Conservation (phyloP, 768 basidiomycete species). For the Plicaturopsis crispa region DNA sequence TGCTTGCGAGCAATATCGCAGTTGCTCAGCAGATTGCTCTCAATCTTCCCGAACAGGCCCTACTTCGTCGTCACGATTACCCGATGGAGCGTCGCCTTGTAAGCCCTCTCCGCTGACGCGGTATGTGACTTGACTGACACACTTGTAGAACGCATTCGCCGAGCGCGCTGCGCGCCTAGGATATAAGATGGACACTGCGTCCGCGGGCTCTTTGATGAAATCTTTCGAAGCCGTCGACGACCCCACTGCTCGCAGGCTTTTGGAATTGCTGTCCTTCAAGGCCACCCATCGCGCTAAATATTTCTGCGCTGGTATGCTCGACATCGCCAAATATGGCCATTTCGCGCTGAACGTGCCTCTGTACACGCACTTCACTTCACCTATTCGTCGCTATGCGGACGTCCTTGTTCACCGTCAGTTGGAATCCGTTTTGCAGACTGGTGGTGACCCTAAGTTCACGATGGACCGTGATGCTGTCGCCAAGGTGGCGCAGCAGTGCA, state of each 20-base stretch:
- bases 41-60: slow-evolving; percentile 92
- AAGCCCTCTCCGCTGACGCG: slow-evolving; percentile 17
- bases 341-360: slow-evolving; percentile 86
- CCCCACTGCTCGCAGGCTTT: slow-evolving; percentile 64
- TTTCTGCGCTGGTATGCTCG: slow-evolving; percentile 98
- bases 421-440: slow-evolving; percentile 76
- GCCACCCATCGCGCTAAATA: slow-evolving; percentile 96
- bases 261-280: slow-evolving; percentile 81
- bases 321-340: slow-evolving; percentile 96
- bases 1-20: slow-evolving; percentile 86
- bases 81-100: slow-evolving; percentile 91
- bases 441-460: slow-evolving; percentile 83
- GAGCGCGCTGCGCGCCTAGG: slow-evolving; percentile 83
- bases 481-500: slow-evolving; percentile 96
- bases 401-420: slow-evolving; percentile 94
- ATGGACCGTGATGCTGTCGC: slow-evolving; percentile 99
- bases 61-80: slow-evolving; percentile 88
- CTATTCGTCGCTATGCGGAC: slow-evolving; percentile 91
- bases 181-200: slow-evolving; percentile 71
- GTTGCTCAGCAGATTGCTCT: slow-evolving; percentile 93
- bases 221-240: slow-evolving; percentile 74
- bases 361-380: slow-evolving; percentile 91
- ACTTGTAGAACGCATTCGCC: slow-evolving; percentile 58
- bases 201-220: slow-evolving; percentile 74
- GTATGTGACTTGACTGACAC: slow-evolving; percentile 9